A percentile compares a stretch with the other conserved stretches of the same genome.
phyloP scores from a whole-genome alignment of 345 rosid genomes.

The Aquilaria sinensis region DNA sequence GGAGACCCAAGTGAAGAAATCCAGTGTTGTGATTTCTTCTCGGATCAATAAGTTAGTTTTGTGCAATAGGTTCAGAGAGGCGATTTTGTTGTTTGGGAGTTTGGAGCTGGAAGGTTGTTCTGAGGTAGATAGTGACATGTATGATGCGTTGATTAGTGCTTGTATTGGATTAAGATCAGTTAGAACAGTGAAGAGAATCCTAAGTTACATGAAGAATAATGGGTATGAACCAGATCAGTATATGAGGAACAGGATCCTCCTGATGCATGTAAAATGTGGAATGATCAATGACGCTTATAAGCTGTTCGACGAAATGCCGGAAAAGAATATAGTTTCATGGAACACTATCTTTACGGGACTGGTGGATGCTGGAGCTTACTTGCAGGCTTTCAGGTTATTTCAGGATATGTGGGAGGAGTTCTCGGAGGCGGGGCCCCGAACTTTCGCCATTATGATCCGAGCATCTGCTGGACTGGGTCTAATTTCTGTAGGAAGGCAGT shows the following conservation, averaged over 20 bases:
- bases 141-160: slow-evolving; percentile 68
- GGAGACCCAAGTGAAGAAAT: slow-evolving; percentile 30
- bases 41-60: slow-evolving; percentile 74
- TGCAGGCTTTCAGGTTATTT: slow-evolving; percentile 64
- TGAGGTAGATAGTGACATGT: slow-evolving; percentile 46
- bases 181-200: slow-evolving; percentile 64
- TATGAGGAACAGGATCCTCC: slow-evolving; percentile 61
- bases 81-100: slow-evolving; percentile 81
- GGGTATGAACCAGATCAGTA: slow-evolving; percentile 55
- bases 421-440: slow-evolving; percentile 50
- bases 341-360: slow-evolving; percentile 51
- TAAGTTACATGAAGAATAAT: slow-evolving; percentile 38
- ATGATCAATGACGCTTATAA: slow-evolving; percentile 67
- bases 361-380: slow-evolving; percentile 51
- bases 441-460: slow-evolving; percentile 51
- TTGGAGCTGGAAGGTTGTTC: slow-evolving; percentile 50
- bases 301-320: slow-evolving; percentile 72
- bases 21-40: slow-evolving; percentile 49
- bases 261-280: slow-evolving; percentile 70
- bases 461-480: slow-evolving; percentile 67
- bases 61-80: slow-evolving; percentile 44
- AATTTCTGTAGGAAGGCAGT: slow-evolving; percentile 50
- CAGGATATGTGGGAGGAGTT: slow-evolving; percentile 68
- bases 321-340: slow-evolving; percentile 61
- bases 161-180: slow-evolving; percentile 70